These are phyloP conservation scores for Flaveria bidentis DNA, from an alignment of 129 eudicot genomes.

Conservation along the genomic window DNA sequence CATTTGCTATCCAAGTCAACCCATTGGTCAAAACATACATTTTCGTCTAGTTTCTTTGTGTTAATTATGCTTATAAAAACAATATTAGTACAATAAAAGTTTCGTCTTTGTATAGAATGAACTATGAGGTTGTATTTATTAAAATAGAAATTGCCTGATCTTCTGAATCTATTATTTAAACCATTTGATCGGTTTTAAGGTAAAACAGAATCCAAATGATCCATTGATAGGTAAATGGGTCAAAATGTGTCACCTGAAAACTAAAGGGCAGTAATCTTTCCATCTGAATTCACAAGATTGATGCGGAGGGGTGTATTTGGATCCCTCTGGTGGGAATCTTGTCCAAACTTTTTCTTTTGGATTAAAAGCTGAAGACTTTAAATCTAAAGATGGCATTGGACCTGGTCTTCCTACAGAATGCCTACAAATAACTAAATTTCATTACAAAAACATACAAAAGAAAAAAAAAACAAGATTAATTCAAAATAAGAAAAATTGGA, in stretches of 20 bases:
- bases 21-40: neutral
- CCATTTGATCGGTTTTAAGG: neutral
- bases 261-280: slow-evolving; percentile 91
- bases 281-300: slow-evolving; percentile 73
- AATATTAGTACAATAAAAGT: neutral
- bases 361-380: slow-evolving; percentile 78
- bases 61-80: neutral
- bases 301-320: slow-evolving; percentile 82
- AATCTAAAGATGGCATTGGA: slow-evolving; percentile 74
- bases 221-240: neutral
- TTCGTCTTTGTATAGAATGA: neutral
- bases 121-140: neutral
- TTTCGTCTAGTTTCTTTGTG: neutral
- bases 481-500: neutral
- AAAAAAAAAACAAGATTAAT: neutral
- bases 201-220: neutral
- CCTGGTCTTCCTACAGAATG: slow-evolving; percentile 91
- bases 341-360: slow-evolving; percentile 88
- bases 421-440: slow-evolving; percentile 36
- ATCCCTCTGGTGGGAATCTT: slow-evolving; percentile 83
- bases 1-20: neutral
- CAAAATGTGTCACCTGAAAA: slow-evolving; percentile 60
- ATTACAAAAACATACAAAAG: neutral
- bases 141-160: neutral
- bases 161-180: neutral